phyloP scores from a whole-genome alignment of 805 yeast genomes.

The Candida chilensis region DNA sequence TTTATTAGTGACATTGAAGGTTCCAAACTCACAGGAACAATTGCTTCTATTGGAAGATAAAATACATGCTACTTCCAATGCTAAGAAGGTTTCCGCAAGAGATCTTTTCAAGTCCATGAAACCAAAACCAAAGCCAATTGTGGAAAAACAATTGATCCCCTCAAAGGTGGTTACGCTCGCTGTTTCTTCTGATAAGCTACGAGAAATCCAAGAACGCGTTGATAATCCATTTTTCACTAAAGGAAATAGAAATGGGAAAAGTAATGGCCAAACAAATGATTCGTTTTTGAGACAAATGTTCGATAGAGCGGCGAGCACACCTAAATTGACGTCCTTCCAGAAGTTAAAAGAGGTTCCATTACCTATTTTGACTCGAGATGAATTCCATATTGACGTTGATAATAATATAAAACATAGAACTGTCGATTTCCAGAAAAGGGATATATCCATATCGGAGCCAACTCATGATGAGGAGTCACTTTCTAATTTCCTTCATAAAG shows the following conservation, averaged over 20 bases:
- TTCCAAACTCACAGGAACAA: not conserved
- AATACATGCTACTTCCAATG: slow-evolving; percentile 2
- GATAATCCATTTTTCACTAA: slow-evolving; percentile 7
- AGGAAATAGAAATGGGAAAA: slow-evolving; percentile 3
- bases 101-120: slow-evolving; percentile 18
- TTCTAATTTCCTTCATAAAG: too few relatives aligned
- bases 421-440: not conserved
- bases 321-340: slow-evolving; percentile 17
- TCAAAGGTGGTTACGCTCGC: too few relatives aligned
- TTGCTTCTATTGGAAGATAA: not conserved
- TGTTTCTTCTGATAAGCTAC: too few relatives aligned
- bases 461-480: not conserved
- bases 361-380: slow-evolving; percentile 14
- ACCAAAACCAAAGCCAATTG: too few relatives aligned
- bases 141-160: too few relatives aligned
- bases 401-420: slow-evolving; percentile 3
- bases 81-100: slow-evolving; percentile 16
- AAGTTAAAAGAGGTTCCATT: slow-evolving; percentile 21
- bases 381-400: slow-evolving; percentile 22
- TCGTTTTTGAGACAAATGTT: slow-evolving; percentile 30
- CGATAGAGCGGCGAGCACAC: slow-evolving; percentile 15
- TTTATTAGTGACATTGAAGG: not conserved
- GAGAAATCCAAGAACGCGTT: slow-evolving; percentile 3
- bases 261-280: slow-evolving; percentile 5
- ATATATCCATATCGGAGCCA: not conserved